These are phyloP conservation scores for Solanum bukasovii DNA, from an alignment of 257 asterid genomes.

Conservation along the genomic window DNA sequence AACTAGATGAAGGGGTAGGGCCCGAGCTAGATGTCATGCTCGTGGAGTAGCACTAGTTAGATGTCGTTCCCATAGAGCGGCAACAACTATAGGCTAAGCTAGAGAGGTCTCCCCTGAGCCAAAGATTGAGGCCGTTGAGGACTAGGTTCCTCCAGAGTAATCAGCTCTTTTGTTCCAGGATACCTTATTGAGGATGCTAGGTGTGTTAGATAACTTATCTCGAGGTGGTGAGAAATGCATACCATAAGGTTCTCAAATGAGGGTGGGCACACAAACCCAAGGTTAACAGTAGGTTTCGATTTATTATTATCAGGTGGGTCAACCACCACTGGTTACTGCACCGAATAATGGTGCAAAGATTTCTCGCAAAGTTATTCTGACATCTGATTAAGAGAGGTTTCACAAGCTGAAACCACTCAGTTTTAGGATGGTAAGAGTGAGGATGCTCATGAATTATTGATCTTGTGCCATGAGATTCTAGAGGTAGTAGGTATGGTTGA, in stretches of 20 bases:
- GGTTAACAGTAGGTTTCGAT: not conserved
- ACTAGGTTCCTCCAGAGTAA: not conserved
- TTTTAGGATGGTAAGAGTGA: not conserved
- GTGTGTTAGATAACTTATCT: not conserved
- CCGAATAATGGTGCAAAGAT: not conserved
- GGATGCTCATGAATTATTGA: not conserved
- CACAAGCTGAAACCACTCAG: not conserved
- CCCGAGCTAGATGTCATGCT: no score
- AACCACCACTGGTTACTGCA: not conserved
- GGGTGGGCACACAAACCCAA: not conserved
- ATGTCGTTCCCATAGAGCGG: no score
- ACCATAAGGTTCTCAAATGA: not conserved
- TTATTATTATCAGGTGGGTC: not conserved
- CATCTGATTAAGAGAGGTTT: not conserved
- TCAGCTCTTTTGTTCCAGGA: no score
- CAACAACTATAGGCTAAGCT: no score
- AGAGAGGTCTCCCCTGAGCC: no score
- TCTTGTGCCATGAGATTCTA: not conserved
- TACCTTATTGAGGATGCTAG: not conserved
- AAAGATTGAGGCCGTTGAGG: no score
- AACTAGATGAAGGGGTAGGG: no score
- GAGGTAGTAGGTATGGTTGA: not conserved
- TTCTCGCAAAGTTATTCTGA: no score
- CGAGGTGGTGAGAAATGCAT: not conserved
- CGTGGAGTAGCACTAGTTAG: no score